phyloP scores from a whole-genome alignment of 2,329 filamentous ascomycete species.

The Diaporthe amygdali region DNA sequence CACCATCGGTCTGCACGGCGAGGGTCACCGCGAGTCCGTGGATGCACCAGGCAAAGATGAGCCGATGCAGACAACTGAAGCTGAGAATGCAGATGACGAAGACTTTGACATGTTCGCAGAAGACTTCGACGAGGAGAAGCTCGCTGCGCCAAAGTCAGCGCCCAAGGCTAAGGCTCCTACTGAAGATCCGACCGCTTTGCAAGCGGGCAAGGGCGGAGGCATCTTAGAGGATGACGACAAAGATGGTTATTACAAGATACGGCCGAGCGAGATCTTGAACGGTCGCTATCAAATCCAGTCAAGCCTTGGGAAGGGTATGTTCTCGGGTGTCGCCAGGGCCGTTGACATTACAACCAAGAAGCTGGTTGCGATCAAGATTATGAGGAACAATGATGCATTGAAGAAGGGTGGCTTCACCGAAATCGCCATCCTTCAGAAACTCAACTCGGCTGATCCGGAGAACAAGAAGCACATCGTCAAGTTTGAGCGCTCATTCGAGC shows the following conservation, averaged over 20 bases:
- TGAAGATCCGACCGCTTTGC: slow-evolving; percentile 53
- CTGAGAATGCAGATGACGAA: slow-evolving; percentile 62
- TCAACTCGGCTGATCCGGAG: slow-evolving; percentile 84
- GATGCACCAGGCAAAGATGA: slow-evolving; percentile 32
- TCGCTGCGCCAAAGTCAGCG: slow-evolving; percentile 55
- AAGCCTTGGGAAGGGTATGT: slow-evolving; percentile 91
- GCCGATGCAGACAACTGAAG: slow-evolving; percentile 37
- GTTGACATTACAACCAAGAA: slow-evolving; percentile 75
- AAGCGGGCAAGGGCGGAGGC: slow-evolving; percentile 64
- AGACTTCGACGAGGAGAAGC: slow-evolving; percentile 72
- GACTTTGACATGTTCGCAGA: slow-evolving; percentile 92
- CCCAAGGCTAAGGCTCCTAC: slow-evolving; percentile 40
- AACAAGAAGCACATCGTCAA: slow-evolving; percentile 92
- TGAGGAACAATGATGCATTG: slow-evolving; percentile 93
- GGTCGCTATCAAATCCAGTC: slow-evolving; percentile 89
- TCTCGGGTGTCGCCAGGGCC: slow-evolving; percentile 92
- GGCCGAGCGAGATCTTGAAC: slow-evolving; percentile 88
- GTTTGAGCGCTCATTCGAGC: slow-evolving; percentile 86
- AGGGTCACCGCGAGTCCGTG: slow-evolving; percentile 35
- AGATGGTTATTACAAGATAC: slow-evolving; percentile 96
- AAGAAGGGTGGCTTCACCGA: slow-evolving; percentile 92
- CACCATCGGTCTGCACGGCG: slow-evolving; percentile 56
- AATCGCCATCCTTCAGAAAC: slow-evolving; percentile 88
- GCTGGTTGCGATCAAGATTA: slow-evolving; percentile 95
- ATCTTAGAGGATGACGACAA: slow-evolving; percentile 93